Evolutionary conservation across 768 basidiomycete species (phyloP).

Genomic region (Boletus insuetus): DNA sequence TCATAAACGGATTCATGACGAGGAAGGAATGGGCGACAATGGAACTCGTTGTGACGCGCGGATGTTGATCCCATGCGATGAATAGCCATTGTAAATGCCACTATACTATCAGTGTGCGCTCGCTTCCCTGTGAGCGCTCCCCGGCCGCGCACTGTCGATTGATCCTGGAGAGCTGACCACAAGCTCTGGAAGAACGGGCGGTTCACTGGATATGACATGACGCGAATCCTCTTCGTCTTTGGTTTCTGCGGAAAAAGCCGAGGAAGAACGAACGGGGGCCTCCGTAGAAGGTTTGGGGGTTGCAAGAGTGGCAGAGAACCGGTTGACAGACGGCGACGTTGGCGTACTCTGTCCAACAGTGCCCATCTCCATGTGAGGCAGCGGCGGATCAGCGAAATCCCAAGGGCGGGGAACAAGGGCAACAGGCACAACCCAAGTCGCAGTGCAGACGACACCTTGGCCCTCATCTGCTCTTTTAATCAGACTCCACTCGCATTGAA

Average conservation of each 20-base stretch:
- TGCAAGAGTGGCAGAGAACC: slow-evolving; percentile 23
- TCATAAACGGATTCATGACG: background rate
- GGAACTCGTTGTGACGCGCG: background rate
- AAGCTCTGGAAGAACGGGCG: slow-evolving; percentile 33
- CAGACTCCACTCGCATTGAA: slow-evolving; percentile 69
- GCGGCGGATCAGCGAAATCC: slow-evolving; percentile 59
- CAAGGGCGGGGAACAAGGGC: slow-evolving; percentile 78
- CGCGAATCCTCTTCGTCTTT: slow-evolving; percentile 26
- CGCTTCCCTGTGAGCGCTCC: slow-evolving; percentile 16
- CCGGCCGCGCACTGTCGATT: slow-evolving; percentile 26
- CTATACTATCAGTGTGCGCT: slow-evolving; percentile 21
- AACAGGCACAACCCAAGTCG: slow-evolving; percentile 87
- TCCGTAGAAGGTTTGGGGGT: slow-evolving; percentile 32
- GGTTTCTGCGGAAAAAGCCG: slow-evolving; percentile 30
- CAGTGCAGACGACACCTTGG: slow-evolving; percentile 80
- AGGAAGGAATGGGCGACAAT: background rate
- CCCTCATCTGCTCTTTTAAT: slow-evolving; percentile 67
- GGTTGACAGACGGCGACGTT: slow-evolving; percentile 20
- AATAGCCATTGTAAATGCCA: background rate
- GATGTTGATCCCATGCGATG: background rate
- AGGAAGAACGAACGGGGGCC: slow-evolving; percentile 23
- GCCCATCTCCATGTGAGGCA: slow-evolving; percentile 28
- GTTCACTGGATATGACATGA: slow-evolving; percentile 25
- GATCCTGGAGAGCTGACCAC: slow-evolving; percentile 35
- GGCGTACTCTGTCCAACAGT: slow-evolving; percentile 17